A percentile compares a stretch with the other conserved stretches of the same genome.
These are phyloP conservation scores for Erodium chrysanthum DNA, from an alignment of 441 rosid genomes.

Conservation along the genomic window DNA sequence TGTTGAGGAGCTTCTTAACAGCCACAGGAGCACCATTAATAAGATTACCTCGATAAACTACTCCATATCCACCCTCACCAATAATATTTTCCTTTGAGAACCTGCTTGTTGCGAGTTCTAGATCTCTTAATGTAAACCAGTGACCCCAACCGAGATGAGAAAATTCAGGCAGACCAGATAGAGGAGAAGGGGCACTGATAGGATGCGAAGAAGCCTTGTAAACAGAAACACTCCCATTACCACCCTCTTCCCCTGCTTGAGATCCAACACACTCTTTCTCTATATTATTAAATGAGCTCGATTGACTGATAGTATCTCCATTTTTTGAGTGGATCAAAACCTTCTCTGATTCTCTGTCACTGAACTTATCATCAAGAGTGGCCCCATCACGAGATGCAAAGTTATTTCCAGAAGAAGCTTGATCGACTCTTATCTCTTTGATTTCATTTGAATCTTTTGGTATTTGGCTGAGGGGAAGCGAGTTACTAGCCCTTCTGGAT, in stretches of 20 bases:
- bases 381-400: constrained; percentile 43
- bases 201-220: constrained; percentile 54
- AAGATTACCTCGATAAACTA: constrained; percentile 67
- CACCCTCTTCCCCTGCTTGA: constrained; percentile 32
- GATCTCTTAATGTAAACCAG: constrained; percentile 95
- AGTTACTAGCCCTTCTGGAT: constrained; percentile 38
- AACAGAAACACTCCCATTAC: constrained; percentile 37
- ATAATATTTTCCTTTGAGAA: constrained; percentile 78
- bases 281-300: constrained; percentile 54
- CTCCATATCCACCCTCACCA: constrained; percentile 96
- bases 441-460: constrained; percentile 82
- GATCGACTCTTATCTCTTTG: constrained; percentile 76
- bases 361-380: constrained; percentile 54
- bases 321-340: constrained; percentile 38
- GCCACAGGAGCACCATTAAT: constrained; percentile 76
- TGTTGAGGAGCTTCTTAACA: constrained; percentile 78
- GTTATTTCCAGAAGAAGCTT: constrained; percentile 42
- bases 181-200: constrained; percentile 72
- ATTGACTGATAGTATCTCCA: constrained; percentile 54
- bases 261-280: constrained; percentile 22
- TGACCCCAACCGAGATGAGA: constrained; percentile 97
- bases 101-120: constrained; percentile 71
- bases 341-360: constrained; percentile 60
- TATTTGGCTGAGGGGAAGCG: constrained; percentile 55
- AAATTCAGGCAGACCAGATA: constrained; percentile 66